Base-by-base conservation (phyloP, 1,284 basidiomycete genomes). In the Sporisorium sorghi region DNA sequence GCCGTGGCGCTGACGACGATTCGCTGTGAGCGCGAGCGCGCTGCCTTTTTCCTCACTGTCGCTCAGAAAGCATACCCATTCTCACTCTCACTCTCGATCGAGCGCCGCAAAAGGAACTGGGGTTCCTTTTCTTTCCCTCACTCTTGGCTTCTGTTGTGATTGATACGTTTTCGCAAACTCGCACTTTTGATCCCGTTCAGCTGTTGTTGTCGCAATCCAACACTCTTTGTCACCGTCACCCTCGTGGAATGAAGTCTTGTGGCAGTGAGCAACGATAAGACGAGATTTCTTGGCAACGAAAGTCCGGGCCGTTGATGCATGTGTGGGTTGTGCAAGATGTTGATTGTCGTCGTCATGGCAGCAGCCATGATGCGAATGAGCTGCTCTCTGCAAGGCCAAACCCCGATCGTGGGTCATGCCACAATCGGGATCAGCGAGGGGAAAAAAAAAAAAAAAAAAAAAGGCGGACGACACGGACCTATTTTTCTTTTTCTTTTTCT, bases 11-110 rank as follows among this genome's bases (percentile, higher is more conserved):
- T 19, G 66, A 69, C 40, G 46, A 44, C 12, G 72, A 70, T 46
- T 74, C 72, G 48, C 40, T 74, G 24, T 74, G 40, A 57, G 19
- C n/a, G n/a, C n/a, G n/a, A n/a, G n/a, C n/a, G n/a, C n/a, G n/a
- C n/a, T n/a, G n/a, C n/a, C n/a, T n/a, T n/a, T n/a, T n/a, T n/a
- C n/a, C n/a, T n/a, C n/a, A n/a, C n/a, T 1, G 2, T 39, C 15
- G 14, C 24, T 26, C 23, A 23, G 23, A 24, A 21, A 26, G 49
- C 52, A 54, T 54, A 54, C 40, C 52, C 52, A 7, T 14, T 19
- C 33, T 32, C 21, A 17, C 23, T 50, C 10, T 19, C 33, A 23
- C 21, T 24, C 23, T 50, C 10, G 9, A n/a, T 32, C 19, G 17
- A 48, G 28, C 40, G 40, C 17, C 17, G n/a, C n/a, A 14, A 6